phyloP scores from a whole-genome alignment of 768 basidiomycete species.

The Kockovaella imperatae region DNA sequence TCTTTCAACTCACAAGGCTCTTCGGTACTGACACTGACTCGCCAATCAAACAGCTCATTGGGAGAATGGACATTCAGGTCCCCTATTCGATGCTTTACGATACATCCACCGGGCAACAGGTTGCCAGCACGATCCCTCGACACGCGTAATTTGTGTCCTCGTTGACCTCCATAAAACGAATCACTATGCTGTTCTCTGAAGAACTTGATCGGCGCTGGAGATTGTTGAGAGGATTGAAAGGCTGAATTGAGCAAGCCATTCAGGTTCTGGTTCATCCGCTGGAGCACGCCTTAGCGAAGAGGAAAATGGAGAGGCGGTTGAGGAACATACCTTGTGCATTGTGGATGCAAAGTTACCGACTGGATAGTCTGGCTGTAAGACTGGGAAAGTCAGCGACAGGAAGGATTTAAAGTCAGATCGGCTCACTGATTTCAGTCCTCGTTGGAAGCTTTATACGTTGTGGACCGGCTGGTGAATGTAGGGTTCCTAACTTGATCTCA shows the following conservation, averaged over 20 bases:
- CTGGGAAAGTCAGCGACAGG: constrained; percentile 46
- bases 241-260: constrained; percentile 75
- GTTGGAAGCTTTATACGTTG: constrained; percentile 23
- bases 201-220: constrained; percentile 59
- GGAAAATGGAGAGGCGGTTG: neutral
- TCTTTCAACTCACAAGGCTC: constrained; percentile 58
- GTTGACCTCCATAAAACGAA: constrained; percentile 54
- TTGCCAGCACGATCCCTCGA: constrained; percentile 67
- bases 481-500: constrained; percentile 39
- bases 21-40: constrained; percentile 88
- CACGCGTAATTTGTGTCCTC: constrained; percentile 61
- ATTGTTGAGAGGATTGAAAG: constrained; percentile 52
- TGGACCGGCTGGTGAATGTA: constrained; percentile 9
- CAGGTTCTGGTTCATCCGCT: constrained; percentile 56
- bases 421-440: constrained; percentile 34
- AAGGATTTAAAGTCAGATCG: neutral
- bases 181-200: constrained; percentile 71
- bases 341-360: constrained; percentile 81
- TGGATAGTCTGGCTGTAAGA: constrained; percentile 56
- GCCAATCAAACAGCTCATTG: constrained; percentile 76
- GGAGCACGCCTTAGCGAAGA: neutral
- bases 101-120: constrained; percentile 55
- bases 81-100: constrained; percentile 74
- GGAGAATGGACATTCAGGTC: constrained; percentile 83
- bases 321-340: constrained; percentile 68